Conservation (phyloP, 2,329 filamentous ascomycete species). For the Boeremia lycopersici region DNA sequence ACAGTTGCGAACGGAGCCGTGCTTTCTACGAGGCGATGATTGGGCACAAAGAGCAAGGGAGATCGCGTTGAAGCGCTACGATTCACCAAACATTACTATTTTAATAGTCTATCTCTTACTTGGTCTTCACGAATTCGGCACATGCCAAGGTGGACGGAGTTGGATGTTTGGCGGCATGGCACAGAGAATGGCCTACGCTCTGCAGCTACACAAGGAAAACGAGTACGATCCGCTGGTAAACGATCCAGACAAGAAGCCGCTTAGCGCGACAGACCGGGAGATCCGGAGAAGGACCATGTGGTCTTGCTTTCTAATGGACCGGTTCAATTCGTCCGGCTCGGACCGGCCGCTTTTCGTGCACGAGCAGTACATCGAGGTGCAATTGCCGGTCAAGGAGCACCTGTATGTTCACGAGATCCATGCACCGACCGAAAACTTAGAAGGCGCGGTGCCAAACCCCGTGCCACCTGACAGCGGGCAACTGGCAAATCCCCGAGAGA, state of each 20-base stretch:
- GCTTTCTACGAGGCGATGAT: conserved; percentile 85
- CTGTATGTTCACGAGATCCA: conserved; percentile 91
- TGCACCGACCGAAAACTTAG: conserved; percentile 81
- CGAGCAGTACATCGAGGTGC: conserved; percentile 86
- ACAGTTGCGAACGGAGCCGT: conserved; percentile 73
- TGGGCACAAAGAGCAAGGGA: conserved; percentile 89
- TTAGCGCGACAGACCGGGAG: conserved; percentile 91
- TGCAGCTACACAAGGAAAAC: conserved; percentile 90
- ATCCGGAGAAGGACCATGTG: conserved; percentile 95
- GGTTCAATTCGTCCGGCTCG: conserved; percentile 94
- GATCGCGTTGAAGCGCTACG: conserved; percentile 85
- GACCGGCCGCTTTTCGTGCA: conserved; percentile 90
- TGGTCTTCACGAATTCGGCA: conserved; percentile 93
- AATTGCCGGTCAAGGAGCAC: conserved; percentile 87
- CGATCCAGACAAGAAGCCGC: conserved; percentile 64
- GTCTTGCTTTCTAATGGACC: conserved; percentile 97
- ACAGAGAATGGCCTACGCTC: conserved; percentile 93
- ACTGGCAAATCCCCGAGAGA: conserved; percentile 70
- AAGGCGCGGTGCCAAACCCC: conserved; percentile 70
- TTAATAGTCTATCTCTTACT: conserved; percentile 87
- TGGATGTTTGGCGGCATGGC: conserved; percentile 97
- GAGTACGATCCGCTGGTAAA: conserved; percentile 77
- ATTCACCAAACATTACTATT: conserved; percentile 95
- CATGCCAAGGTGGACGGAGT: conserved; percentile 91
- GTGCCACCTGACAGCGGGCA: conserved; percentile 68